phyloP scores from a whole-genome alignment of 1,139 yeast species.

The Lizanozyma gosingica region DNA sequence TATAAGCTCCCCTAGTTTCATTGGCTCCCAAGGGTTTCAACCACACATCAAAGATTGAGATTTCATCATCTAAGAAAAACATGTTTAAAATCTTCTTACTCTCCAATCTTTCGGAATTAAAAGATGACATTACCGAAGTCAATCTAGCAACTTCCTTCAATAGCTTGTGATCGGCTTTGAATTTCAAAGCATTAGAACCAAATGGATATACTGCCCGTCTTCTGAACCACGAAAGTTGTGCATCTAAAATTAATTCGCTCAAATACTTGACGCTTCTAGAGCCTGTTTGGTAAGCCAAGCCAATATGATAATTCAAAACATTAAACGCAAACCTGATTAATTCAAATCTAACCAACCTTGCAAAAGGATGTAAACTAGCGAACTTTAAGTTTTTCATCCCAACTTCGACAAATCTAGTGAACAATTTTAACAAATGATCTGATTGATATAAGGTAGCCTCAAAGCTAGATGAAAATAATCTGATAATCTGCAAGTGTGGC shows the following conservation, averaged over 20 bases:
- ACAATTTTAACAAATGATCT: slow-evolving; percentile 59
- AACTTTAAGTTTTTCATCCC: slow-evolving; percentile 47
- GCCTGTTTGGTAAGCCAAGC: slow-evolving; percentile 17
- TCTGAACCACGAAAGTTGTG: slow-evolving; percentile 74
- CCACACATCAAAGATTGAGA: slow-evolving; percentile 70
- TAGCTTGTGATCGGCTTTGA: slow-evolving; percentile 58
- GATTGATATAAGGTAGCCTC: slow-evolving; percentile 74
- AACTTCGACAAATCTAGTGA: slow-evolving; percentile 50
- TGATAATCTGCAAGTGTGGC: slow-evolving; percentile 64
- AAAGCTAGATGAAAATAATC: slow-evolving; percentile 70
- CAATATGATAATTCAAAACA: slow-evolving; percentile 47
- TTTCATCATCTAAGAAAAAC: slow-evolving; percentile 68
- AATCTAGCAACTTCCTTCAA: slow-evolving; percentile 44
- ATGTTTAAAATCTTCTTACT: slow-evolving; percentile 44
- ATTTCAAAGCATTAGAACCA: slow-evolving; percentile 71
- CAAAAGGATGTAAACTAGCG: slow-evolving; percentile 78
- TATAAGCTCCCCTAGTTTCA: slow-evolving; percentile 30
- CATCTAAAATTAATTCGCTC: slow-evolving; percentile 48
- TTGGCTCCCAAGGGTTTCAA: slow-evolving; percentile 53
- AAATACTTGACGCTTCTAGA: slow-evolving; percentile 38
- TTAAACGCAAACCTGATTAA: slow-evolving; percentile 61
- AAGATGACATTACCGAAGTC: slow-evolving; percentile 17
- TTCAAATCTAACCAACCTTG: slow-evolving; percentile 70
- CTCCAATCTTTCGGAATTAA: slow-evolving; percentile 19
- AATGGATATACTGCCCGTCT: slow-evolving; percentile 62